Evolutionary conservation across 805 yeast genomes (phyloP), one percentile per base, ranked within the genome.

Genomic region (Ogataea sp.): DNA sequence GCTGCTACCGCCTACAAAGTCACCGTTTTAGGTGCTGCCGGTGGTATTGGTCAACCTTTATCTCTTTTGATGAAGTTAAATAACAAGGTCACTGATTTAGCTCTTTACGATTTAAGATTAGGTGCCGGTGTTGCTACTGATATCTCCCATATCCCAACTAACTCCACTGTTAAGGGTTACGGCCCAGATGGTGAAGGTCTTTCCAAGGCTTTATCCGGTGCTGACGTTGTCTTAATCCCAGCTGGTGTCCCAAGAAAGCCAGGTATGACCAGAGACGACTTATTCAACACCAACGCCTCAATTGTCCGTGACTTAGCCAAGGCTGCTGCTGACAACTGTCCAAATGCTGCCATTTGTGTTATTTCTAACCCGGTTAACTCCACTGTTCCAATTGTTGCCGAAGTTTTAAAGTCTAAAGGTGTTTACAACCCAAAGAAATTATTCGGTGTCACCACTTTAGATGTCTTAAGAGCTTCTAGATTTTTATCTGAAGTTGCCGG

Each of bases 241-340:
- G 97, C 97, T 42, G 97, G 97, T 73, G 94, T 89, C 43, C 97
- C 95, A 72, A 85, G 94, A 78, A 89, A 88, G 73, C 97, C 97
- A 52, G 97, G 97, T 65, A 89, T 89, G 97, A 86, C 96, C 59
- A 84, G 97, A 74, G 97, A 89, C 64, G 97, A 89, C 62, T 73
- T 89, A 56, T 89, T 89, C 81, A 82, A 85, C 73, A 89, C 94
- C 71, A 89, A 89, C 60, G 97, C 97, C 39, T 82, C 94, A 38
- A 89, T 89, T 64, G 96, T 89, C 47, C 80, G 93, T 62, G 96
- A 85, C 65, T 75, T 89, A 64, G 95, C 95, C 61, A 72, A 80
- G 66, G 83, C 88, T 39, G 77, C 77, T 53, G 95, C 94, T 45
- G 85, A 83, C 49, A 60, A 71, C 64, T 75, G 84, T 49, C 96